Evolutionary conservation across 192 early-diverging fungal genomes (phyloP), one percentile per base, ranked within the genome.

Genomic region (Coemansia nantahalensis): DNA sequence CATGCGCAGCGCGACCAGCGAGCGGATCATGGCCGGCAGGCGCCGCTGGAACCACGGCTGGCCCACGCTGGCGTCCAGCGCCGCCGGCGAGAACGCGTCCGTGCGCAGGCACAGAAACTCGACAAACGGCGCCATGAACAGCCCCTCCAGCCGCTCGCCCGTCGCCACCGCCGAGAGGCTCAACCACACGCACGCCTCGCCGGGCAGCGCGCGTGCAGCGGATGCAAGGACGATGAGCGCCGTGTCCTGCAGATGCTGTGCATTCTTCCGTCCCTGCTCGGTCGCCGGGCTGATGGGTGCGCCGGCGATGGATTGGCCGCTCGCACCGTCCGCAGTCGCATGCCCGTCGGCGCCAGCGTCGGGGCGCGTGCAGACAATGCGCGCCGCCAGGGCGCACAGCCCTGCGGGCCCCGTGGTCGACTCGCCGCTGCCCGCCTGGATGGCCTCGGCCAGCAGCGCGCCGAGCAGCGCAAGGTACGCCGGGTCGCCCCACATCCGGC

Each of bases 401-500:
- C 41, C 41, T 7, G 33, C 39, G 14, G 59, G 51, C 13, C 51
- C 61, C 1, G 32, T 21, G n/a, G 43, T 34, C 12, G 47, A 22
- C 10, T 24, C 12, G 14, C 39, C 39, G 8, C 16, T 18, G 38
- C 36, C 36, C 17, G 28, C 37, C 33, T 34, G 56, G 49, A 52
- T 18, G 44, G 44, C 51, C 28, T 63, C 68, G 2, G 51, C 39
- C 18, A 71, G 26, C 19, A 63, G 11, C 11, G 56, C 37, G 12
- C 59, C 68, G 2, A 71, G 31, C 7, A 71, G 42, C 26, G 48
- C 36, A 22, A 71, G 14, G 19, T 54, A 57, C 35, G 31, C 31
- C 14, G 68, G 37, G 48, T 71, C 68, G 46, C 56, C 68, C 68
- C 60, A 63, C 51, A 63, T 49, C 9, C 61, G 39, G 39, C 60